Percentiles rank a stretch among this genome's conserved stretches.
Evolutionary conservation across 202 grass and related monocot genomes (phyloP).

Genomic region (Musa balbisiana): DNA sequence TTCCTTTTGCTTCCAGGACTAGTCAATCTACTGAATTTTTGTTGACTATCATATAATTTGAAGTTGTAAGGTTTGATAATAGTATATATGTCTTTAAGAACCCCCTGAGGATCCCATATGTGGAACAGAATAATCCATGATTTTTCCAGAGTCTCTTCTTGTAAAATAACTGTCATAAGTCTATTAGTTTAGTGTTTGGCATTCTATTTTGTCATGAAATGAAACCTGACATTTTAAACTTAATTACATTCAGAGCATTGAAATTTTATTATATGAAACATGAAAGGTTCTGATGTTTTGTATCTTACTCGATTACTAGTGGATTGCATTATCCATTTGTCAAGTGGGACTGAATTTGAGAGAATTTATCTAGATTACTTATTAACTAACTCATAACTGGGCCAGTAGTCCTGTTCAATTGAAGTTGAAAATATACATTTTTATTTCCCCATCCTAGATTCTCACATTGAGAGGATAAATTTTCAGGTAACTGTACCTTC

Average conservation of each 20-base stretch:
- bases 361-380: background rate
- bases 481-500: slow-evolving; percentile 82
- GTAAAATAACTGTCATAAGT: too few species aligned
- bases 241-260: background rate
- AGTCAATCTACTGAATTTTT: background rate
- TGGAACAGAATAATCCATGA: background rate
- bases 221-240: background rate
- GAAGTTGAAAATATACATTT: background rate
- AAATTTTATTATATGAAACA: background rate
- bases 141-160: background rate
- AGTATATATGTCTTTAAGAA: background rate
- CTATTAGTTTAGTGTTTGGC: background rate
- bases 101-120: background rate
- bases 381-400: background rate
- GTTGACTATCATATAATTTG: background rate
- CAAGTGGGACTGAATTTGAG: background rate
- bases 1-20: background rate
- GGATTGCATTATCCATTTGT: background rate
- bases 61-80: background rate
- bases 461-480: slow-evolving; percentile 19
- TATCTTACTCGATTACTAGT: background rate
- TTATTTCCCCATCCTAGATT: background rate
- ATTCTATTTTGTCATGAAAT: slow-evolving; percentile 3
- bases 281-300: background rate
- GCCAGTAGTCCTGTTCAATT: background rate